Evolutionary conservation across 2,329 filamentous ascomycete genomes (phyloP), one percentile per base, ranked within the genome.

Genomic region (Tolypocladium tropicale): DNA sequence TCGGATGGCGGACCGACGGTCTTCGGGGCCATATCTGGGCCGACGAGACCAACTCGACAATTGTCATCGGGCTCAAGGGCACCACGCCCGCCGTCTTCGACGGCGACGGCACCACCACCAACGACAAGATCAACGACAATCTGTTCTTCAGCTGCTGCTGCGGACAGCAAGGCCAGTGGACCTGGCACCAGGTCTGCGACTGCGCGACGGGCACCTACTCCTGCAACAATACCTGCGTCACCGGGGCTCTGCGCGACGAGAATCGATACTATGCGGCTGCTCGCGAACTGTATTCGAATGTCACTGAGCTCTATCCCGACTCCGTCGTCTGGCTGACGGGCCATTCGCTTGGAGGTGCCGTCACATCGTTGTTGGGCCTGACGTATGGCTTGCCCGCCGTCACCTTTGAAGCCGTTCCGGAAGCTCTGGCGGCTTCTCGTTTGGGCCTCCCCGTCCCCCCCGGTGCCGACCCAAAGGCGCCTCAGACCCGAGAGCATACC

Each of bases 101-200:
- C 69, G 94, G 94, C n/a, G 89, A 93, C 39, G 93, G 92, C 53
- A 97, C 94, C 1, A 97, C 93, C 0, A 95, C 91, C 30, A 96
- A 96, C 63, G 94, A 99, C 74, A 99, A 99, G 75, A 78, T 92
- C 66, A 99, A 97, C 69, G 94, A 99, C 72, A 99, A 99, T 68
- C 78, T 99, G 11, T 96, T 95, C 72, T 96, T 96, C 74, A 95
- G 92, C 67, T 99, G 94, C 74, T 99, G 94, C 72, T 99, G 94
- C 72, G 94, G 85, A 4, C 91, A 96, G 72, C 92, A 95, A 64
- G 91, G 92, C 0, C 90, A 91, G 61, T 91, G 86, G 74, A 84
- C 91, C 18, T 96, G 91, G 86, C 86, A 89, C 58, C 88, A 95
- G 68, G 91, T 96, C 56, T 99, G 94, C 72, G 88, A 96, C 69